Evolutionary conservation across 2,329 filamentous ascomycete species (phyloP).

Genomic region (Aureobasidium sp.): DNA sequence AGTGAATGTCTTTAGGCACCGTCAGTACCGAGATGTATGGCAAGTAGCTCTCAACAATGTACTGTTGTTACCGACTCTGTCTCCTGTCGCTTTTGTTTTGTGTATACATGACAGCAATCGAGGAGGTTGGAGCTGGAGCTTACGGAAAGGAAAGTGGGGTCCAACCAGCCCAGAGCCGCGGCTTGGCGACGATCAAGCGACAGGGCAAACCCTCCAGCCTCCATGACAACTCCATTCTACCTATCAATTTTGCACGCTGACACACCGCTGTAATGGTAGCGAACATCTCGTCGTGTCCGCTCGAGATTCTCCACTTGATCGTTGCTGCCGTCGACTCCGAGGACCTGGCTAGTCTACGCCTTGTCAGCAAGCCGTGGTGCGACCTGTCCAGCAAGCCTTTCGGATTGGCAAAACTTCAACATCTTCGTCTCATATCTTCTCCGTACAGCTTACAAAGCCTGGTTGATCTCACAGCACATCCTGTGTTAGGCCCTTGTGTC

Average conservation of each 20-base stretch:
- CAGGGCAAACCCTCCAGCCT: not conserved
- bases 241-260: not conserved
- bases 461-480: not conserved
- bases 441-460: slow-evolving; percentile 1
- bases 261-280: not conserved
- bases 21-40: not conserved
- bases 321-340: not conserved
- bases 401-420: not conserved
- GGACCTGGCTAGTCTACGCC: not conserved
- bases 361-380: not conserved
- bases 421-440: not conserved
- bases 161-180: not conserved
- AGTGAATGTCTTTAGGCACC: not conserved
- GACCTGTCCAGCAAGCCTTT: not conserved
- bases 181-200: not conserved
- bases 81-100: not conserved
- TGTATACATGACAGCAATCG: not conserved
- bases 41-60: not conserved
- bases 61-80: not conserved
- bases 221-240: no score
- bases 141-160: not conserved
- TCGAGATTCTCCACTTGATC: not conserved
- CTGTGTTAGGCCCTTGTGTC: not conserved
- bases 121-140: not conserved
- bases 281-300: not conserved